Base-by-base conservation (phyloP, 352 stramenopile genomes). In the Phytophthora pisi region DNA sequence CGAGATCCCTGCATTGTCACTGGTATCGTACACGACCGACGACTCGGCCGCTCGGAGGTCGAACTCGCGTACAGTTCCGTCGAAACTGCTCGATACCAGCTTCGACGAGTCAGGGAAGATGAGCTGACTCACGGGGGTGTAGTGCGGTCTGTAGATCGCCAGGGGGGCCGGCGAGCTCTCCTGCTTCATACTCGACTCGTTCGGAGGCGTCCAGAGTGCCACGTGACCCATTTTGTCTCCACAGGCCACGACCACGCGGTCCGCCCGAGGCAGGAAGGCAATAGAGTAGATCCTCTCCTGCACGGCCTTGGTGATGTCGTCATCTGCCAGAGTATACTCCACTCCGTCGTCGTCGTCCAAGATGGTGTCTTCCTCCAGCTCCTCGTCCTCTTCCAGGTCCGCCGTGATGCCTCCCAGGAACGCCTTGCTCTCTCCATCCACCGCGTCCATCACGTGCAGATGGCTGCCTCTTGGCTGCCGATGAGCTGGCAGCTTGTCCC, bases 181-280 rank as follows among this genome's bases (percentile, higher is more conserved):
- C n/a, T 55, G 43, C 18, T 74, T 68, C 56, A 57, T 46, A 2
- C 15, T 61, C 9, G 36, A 11, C 57, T 51, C 57, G 53, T 42
- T 60, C 1, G 57, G 54, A 15, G 77, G 73, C 0, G 82, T 81
- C 88, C 88, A 95, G 3, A 96, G 66, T 28, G 84, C 66, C 18
- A 96, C 30, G 66, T 95, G 75, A 18, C 89, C 90, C 24, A 82
- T 65, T 68, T 92, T 95, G 72, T 96, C 88, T 31, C 84, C 89
- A 51, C 72, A 79, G 0, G 78, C 84, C 3, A 94, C 72, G 3
- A 97, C 61, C 2, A 93, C 57, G 30, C 83, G 72, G 62, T 91
- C 80, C 1, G 65, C 55, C 38, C 82, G 82, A 6, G 87, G 87
- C 42, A 93, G 86, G 71, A 96, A 90, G 16, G 79, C 81, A 26